Conservation (phyloP, 2,329 filamentous ascomycete genomes). For the Periglandula ipomoeae region DNA sequence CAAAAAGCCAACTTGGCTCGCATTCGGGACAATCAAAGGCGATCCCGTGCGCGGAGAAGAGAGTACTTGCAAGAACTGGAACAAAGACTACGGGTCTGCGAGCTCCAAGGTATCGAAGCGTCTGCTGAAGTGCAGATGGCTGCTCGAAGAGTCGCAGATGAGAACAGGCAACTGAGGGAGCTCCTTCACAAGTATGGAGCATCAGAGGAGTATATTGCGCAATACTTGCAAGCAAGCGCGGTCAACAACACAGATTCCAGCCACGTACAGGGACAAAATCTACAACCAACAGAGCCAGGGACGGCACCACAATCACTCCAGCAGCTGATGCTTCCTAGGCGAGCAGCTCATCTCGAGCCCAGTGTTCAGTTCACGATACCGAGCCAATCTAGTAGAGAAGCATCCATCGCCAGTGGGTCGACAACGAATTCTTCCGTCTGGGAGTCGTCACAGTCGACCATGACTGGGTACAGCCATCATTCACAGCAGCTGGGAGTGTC, state of each 20-base stretch:
- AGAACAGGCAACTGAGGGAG: slow-evolving; percentile 55
- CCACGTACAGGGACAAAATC: slow-evolving; percentile 8
- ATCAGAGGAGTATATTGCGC: slow-evolving; percentile 43
- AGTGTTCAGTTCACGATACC: slow-evolving; percentile 18
- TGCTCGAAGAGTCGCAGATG: slow-evolving; percentile 57
- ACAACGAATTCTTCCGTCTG: slow-evolving; percentile 23
- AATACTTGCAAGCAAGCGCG: slow-evolving; percentile 22
- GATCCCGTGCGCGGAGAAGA: slow-evolving; percentile 64
- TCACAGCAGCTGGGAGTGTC: slow-evolving; percentile 5
- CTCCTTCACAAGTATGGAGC: slow-evolving; percentile 51
- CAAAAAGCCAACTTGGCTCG: slow-evolving; percentile 38
- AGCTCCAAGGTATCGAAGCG: slow-evolving; percentile 57
- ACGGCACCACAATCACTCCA: slow-evolving; percentile 26
- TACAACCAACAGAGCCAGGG: slow-evolving; percentile 15
- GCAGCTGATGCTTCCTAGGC: slow-evolving; percentile 27
- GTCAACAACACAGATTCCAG: slow-evolving; percentile 10
- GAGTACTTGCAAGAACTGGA: slow-evolving; percentile 66
- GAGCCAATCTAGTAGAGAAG: slow-evolving; percentile 23
- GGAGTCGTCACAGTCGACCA: slow-evolving; percentile 20
- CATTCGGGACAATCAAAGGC: slow-evolving; percentile 68
- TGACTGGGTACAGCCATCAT: slow-evolving; percentile 18
- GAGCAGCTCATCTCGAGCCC: slow-evolving; percentile 20
- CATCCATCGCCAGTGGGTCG: slow-evolving; percentile 23
- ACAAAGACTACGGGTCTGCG: slow-evolving; percentile 48
- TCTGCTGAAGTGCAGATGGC: slow-evolving; percentile 64